Evolutionary conservation across 805 yeast genomes (phyloP), one percentile per base, ranked within the genome.

Genomic region (Ogataea naganishii): DNA sequence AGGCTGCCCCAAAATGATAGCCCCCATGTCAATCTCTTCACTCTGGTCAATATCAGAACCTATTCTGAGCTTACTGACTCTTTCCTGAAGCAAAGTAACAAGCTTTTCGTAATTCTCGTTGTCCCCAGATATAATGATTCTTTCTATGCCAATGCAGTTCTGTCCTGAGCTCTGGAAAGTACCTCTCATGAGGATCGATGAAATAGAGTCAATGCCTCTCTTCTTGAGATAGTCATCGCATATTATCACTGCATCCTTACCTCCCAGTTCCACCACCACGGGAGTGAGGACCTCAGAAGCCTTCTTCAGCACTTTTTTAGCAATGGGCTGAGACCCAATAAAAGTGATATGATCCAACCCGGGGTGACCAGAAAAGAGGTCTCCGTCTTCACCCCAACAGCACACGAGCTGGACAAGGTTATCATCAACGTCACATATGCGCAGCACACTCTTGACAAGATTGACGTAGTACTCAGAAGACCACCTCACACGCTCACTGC

Each of bases 111-210:
- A 88, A 17, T 75, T 72, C 24, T 62, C 61, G n/a, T 32, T 34
- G 21, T 46, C 51, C 5, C 80, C 81, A 26, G 84, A 66, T 21
- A 88, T 85, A 38, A 92, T 79, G 6, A 92, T 94, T 34, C 98
- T 69, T 59, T 92, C 99, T 32, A 92, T 82, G 22, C 99, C 97
- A 47, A 92, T 92, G 60, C 99, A 92, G 52, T 92, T 92, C 58
- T 92, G 99, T 9, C 99, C 99, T 0, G 95, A 82, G 31, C 95
- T 81, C 59, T 92, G 99, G 62, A 89, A 92, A 1, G 95, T 80
- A 20, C 98, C 99, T 48, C 99, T 69, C 80, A 92, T 69, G 23
- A 92, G 69, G 16, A 86, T 75, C 11, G 95, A 83, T 0, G 95
- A 77, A 24, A 80, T 59, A 4, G 66, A 57, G 7, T 64, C 54